These are phyloP conservation scores for Physaria fendleri DNA, from an alignment of 345 rosid species.

Conservation along the genomic window DNA sequence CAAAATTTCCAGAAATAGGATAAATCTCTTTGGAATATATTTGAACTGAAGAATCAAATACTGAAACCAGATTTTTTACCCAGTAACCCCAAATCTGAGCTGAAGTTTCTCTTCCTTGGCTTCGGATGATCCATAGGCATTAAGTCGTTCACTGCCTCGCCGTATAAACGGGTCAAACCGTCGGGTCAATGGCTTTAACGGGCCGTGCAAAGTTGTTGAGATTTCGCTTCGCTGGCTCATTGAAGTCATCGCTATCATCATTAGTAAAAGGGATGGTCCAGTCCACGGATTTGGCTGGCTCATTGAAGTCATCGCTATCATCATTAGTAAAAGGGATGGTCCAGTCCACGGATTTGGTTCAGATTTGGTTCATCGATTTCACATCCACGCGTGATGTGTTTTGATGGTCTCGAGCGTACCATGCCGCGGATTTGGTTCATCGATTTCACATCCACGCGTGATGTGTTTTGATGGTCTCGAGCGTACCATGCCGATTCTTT, in stretches of 20 bases:
- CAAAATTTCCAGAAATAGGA: too few species aligned
- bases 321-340: neutral
- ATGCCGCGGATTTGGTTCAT: too few species aligned
- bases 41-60: neutral
- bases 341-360: neutral
- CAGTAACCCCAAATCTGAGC: slow-evolving; percentile 68
- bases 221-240: slow-evolving; percentile 16
- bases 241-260: neutral
- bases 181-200: slow-evolving; percentile 58
- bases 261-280: neutral
- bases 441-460: too few species aligned
- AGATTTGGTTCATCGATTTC: too few species aligned
- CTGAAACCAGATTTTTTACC: slow-evolving; percentile 23
- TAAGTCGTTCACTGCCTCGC: slow-evolving; percentile 71
- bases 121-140: slow-evolving; percentile 64
- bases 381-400: too few species aligned
- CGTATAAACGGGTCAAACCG: slow-evolving; percentile 71
- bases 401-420: too few species aligned
- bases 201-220: slow-evolving; percentile 74
- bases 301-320: neutral
- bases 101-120: slow-evolving; percentile 50
- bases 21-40: too few species aligned
- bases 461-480: too few species aligned
- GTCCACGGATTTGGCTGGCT: neutral
- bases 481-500: too few species aligned